Conservation (phyloP, 2,329 filamentous ascomycete species). For the Phyllosticta capitalensis region DNA sequence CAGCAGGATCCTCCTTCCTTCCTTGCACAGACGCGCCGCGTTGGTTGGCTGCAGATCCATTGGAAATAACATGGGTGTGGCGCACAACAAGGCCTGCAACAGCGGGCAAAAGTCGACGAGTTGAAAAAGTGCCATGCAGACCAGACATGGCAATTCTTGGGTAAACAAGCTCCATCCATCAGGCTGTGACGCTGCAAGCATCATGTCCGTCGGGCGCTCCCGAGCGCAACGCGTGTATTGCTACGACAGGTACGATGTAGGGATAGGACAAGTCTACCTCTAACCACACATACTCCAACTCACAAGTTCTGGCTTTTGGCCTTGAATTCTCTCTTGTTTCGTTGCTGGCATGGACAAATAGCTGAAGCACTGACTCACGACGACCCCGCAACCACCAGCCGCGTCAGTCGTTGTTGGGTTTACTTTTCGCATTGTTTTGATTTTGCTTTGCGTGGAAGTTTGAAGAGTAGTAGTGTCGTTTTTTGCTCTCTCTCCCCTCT, state of each 20-base stretch:
- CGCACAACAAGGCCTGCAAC: neutral
- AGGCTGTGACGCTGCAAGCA: neutral
- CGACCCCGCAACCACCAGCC: neutral
- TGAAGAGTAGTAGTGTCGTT: too few species aligned
- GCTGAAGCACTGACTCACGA: neutral
- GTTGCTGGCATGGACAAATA: too few species aligned
- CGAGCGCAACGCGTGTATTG: neutral
- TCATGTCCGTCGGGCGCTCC: neutral
- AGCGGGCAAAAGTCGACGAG: too few species aligned
- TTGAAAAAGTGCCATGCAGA: neutral
- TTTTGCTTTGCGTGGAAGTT: neutral
- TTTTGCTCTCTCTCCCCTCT: neutral
- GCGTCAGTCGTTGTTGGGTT: neutral
- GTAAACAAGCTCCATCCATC: neutral
- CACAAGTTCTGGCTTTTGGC: neutral
- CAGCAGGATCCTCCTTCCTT: too few species aligned
- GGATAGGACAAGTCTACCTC: neutral
- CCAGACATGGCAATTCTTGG: neutral
- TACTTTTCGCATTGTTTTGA: neutral
- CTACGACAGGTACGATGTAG: too few species aligned
- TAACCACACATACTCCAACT: neutral
- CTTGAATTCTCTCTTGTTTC: neutral
- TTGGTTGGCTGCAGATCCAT: neutral
- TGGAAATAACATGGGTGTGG: neutral
- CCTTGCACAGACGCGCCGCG: neutral